Base-by-base conservation (phyloP, 805 yeast species). In the Metschnikowia peoriensis region DNA sequence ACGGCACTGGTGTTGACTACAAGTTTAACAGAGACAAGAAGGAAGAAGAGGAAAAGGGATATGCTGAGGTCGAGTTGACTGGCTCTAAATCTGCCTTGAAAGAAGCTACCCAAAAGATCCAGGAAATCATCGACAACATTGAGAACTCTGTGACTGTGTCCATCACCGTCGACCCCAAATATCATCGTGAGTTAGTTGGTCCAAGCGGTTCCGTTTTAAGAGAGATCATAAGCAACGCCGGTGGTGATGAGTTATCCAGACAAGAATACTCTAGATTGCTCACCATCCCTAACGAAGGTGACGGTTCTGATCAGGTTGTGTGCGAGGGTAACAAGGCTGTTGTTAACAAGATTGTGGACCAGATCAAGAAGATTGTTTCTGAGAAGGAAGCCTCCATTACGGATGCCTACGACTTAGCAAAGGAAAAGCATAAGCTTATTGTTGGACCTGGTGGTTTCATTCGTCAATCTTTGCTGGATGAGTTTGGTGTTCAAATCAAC, bases 391-490 rank as follows among this genome's bases (percentile, higher is more conserved):
- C 82, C 49, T 71, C 84, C 46, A 72, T 78, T 46, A 70, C 75
- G 39, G 85, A 77, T 57, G 78, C 74, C 38, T 61, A 79, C 52
- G 83, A 76, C 14, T 76, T 93, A 61, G 82, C 94, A 40, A 82
- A 83, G 65, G 86, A 83, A 53, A 86, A 85, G 65, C 93, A 89
- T 62, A 81, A 89, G 61, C 77, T 83, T 9, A 64, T 93, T 47
- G 82, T 93, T 67, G 98, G 98, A 39, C 84, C 90, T 38, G 83
- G 84, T 52, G 97, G 98, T 42, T 63, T 82, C 11, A 79, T 80
- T 53, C 89, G 93, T 70, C 86, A 86, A 60, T 75, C 81, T 10
- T 68, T 90, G 57, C 93, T 90, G 72, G 74, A 80, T 14, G 89
- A 86, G 62, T 88, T 79, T 67, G 74, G 76, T 12, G 92, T 89